Evolutionary conservation across 129 eudicot species (phyloP).

Genomic region (Chrysanthemum lavandulifolium): DNA sequence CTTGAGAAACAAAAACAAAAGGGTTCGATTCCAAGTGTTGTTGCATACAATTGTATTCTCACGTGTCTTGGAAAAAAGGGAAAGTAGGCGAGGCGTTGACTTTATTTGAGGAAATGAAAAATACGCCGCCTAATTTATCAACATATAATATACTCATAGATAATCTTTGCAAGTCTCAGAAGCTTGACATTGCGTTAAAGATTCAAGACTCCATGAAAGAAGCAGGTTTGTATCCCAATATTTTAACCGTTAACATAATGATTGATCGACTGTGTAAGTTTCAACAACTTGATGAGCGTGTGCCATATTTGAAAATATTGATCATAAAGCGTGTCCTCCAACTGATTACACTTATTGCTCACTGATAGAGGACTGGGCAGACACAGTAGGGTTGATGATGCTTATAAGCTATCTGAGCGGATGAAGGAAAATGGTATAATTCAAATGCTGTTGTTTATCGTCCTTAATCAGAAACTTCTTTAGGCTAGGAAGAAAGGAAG

Average conservation of each 20-base stretch:
- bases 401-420: constrained; percentile 67
- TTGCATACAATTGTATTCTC: constrained; percentile 81
- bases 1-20: constrained; percentile 75
- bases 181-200: constrained; percentile 62
- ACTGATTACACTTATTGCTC: constrained; percentile 71
- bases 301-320: constrained; percentile 61
- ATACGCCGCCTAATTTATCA: constrained; percentile 75
- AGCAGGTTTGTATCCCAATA: constrained; percentile 75
- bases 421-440: constrained; percentile 62
- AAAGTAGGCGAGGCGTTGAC: constrained; percentile 59
- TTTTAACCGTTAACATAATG: constrained; percentile 80
- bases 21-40: constrained; percentile 85
- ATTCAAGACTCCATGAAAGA: constrained; percentile 73
- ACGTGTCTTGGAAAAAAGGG: constrained; percentile 91
- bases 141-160: constrained; percentile 84
- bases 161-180: constrained; percentile 66
- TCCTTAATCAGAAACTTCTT: constrained; percentile 78
- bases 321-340: constrained; percentile 70
- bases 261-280: constrained; percentile 77
- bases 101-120: constrained; percentile 75
- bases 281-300: constrained; percentile 74
- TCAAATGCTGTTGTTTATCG: constrained; percentile 74
- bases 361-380: constrained; percentile 80
- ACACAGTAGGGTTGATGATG: constrained; percentile 80
- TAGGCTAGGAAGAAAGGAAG: constrained; percentile 63